Percentiles rank a stretch among this genome's conserved stretches.
phyloP scores from a whole-genome alignment of 441 rosid genomes.

The Bruguiera hainesii region DNA sequence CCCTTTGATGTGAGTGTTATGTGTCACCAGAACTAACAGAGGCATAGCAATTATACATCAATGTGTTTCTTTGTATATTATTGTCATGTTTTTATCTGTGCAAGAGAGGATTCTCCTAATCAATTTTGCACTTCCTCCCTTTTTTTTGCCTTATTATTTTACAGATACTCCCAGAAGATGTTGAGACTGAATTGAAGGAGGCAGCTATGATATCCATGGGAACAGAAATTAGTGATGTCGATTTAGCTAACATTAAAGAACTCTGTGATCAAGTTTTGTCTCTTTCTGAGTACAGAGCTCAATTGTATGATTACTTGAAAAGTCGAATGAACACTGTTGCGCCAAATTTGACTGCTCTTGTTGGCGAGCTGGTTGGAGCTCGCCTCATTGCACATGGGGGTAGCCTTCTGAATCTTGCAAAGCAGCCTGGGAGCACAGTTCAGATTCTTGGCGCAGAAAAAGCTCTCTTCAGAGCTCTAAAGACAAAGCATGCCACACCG shows the following conservation, averaged over 20 bases:
- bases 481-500: conserved; percentile 1
- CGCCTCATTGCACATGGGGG: conserved; percentile 1
- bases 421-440: conserved; percentile 1
- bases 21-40: too few relatives aligned
- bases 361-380: conserved; percentile 4
- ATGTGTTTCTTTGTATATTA: too few relatives aligned
- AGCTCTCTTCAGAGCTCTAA: conserved; percentile 1
- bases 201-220: conserved; percentile 2
- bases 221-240: background rate
- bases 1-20: too few relatives aligned
- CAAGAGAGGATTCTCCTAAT: too few relatives aligned
- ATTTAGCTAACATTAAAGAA: background rate
- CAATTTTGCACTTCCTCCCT: background rate
- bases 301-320: background rate
- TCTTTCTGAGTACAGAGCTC: conserved; percentile 4
- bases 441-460: conserved; percentile 1
- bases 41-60: too few relatives aligned
- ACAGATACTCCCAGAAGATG: conserved; percentile 1
- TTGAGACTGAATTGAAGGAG: conserved; percentile 4
- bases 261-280: conserved; percentile 1
- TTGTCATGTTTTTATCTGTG: too few relatives aligned
- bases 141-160: background rate
- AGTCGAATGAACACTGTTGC: conserved; percentile 4
- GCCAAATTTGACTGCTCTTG: conserved; percentile 1
- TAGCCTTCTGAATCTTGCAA: conserved; percentile 1